A percentile compares a stretch with the other conserved stretches of the same genome.
Evolutionary conservation across 2,329 filamentous ascomycete species (phyloP).

Genomic region (Apiospora sp.): DNA sequence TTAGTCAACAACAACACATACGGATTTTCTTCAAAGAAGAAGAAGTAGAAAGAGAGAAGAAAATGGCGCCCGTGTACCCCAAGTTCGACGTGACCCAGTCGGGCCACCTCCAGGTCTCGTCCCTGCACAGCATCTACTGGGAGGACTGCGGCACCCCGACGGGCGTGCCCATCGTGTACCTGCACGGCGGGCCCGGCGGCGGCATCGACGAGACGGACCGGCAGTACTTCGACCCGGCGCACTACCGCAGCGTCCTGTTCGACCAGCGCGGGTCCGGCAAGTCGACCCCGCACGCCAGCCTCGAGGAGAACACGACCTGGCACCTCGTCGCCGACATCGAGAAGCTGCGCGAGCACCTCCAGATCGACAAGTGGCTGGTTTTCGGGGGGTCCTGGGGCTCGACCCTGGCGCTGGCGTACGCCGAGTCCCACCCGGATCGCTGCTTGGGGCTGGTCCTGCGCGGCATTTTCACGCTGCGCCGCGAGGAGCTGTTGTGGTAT

Average conservation of each 20-base stretch:
- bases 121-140: slow-evolving; percentile 40
- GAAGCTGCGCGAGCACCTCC: slow-evolving; percentile 44
- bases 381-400: slow-evolving; percentile 53
- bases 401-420: slow-evolving; percentile 48
- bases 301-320: slow-evolving; percentile 49
- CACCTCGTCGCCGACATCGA: slow-evolving; percentile 50
- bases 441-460: slow-evolving; percentile 46
- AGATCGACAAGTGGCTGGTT: slow-evolving; percentile 48
- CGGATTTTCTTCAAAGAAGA: background rate
- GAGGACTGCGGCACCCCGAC: slow-evolving; percentile 33
- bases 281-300: slow-evolving; percentile 44
- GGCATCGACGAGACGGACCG: slow-evolving; percentile 45
- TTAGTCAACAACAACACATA: background rate
- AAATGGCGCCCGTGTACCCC: slow-evolving; percentile 38
- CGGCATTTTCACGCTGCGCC: slow-evolving; percentile 45
- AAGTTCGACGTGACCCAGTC: slow-evolving; percentile 34
- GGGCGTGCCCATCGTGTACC: slow-evolving; percentile 47
- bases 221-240: slow-evolving; percentile 44
- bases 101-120: slow-evolving; percentile 39
- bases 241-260: slow-evolving; percentile 47
- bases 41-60: background rate
- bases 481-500: slow-evolving; percentile 48
- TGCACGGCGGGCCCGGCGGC: slow-evolving; percentile 55
- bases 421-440: slow-evolving; percentile 45
- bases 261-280: slow-evolving; percentile 51